A percentile compares a stretch with the other conserved stretches of the same genome.
Conservation (phyloP, 2,329 filamentous ascomycete genomes). For the Diaporthe sp. region DNA sequence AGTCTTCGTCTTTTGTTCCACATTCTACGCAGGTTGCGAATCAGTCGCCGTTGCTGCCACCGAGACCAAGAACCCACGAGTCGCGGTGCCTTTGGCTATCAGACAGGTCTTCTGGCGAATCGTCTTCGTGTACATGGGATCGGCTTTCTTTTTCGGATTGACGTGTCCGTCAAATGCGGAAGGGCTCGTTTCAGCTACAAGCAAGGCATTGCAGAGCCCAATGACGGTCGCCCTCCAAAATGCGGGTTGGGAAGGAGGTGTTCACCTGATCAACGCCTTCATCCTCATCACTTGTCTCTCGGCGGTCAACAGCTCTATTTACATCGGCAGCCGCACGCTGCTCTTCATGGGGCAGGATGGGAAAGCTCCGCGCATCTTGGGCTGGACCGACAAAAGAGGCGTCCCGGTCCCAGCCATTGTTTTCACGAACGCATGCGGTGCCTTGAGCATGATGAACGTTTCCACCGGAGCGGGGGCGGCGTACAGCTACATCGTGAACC, state of each 20-base stretch:
- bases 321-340: constrained; percentile 81
- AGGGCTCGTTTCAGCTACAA: constrained; percentile 72
- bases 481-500: constrained; percentile 79
- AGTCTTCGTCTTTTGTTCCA: constrained; percentile 79
- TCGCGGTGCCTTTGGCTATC: constrained; percentile 70
- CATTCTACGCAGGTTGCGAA: constrained; percentile 78
- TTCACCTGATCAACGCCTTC: constrained; percentile 83
- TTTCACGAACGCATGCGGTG: constrained; percentile 78
- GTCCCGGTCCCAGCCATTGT: constrained; percentile 73
- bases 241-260: constrained; percentile 80
- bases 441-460: constrained; percentile 82
- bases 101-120: constrained; percentile 74
- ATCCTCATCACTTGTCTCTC: constrained; percentile 81
- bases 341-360: constrained; percentile 81
- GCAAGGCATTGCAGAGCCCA: constrained; percentile 77
- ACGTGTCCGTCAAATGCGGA: constrained; percentile 79
- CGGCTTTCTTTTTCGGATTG: constrained; percentile 81
- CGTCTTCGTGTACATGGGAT: constrained; percentile 76
- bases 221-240: constrained; percentile 82
- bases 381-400: constrained; percentile 76
- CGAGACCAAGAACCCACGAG: constrained; percentile 70
- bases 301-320: constrained; percentile 82
- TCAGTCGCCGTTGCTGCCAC: constrained; percentile 74
- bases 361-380: constrained; percentile 79
- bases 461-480: constrained; percentile 75